phyloP scores from a whole-genome alignment of 2,329 filamentous ascomycete genomes.

The Rhinocladiella similis region DNA sequence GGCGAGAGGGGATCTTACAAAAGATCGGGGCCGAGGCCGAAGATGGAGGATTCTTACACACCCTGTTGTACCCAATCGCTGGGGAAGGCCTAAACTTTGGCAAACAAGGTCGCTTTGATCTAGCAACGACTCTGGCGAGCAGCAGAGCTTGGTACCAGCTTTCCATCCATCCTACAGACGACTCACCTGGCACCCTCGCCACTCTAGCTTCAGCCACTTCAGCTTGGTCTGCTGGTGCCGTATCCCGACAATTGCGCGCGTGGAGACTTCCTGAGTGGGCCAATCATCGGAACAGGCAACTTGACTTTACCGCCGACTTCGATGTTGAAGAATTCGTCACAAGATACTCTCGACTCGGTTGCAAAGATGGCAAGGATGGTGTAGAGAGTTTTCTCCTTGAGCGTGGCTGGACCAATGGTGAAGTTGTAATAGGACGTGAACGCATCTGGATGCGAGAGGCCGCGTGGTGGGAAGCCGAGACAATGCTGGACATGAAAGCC shows the following conservation, averaged over 20 bases:
- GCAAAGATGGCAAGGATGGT: constrained; percentile 84
- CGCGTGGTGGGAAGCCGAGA: constrained; percentile 97
- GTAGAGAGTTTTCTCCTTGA: constrained; percentile 94
- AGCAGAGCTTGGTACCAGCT: constrained; percentile 96
- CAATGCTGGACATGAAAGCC: constrained; percentile 86
- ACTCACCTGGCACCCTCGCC: constrained; percentile 73
- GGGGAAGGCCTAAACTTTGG: constrained; percentile 80
- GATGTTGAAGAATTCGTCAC: constrained; percentile 88
- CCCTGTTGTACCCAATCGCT: constrained; percentile 74
- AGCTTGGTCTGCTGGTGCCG: constrained; percentile 87
- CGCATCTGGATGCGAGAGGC: constrained; percentile 93
- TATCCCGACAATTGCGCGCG: constrained; percentile 87
- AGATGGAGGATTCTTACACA: constrained; percentile 77
- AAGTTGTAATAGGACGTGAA: constrained; percentile 86
- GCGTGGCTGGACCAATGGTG: constrained; percentile 96
- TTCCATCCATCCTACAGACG: constrained; percentile 86
- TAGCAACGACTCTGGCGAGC: constrained; percentile 71
- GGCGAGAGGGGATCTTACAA: constrained; percentile 78
- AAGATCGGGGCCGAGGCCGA: constrained; percentile 82
- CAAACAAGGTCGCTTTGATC: constrained; percentile 74
- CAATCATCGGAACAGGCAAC: constrained; percentile 82
- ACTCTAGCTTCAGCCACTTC: constrained; percentile 71
- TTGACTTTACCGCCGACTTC: constrained; percentile 97
- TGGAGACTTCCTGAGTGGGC: constrained; percentile 97
- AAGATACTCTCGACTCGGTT: constrained; percentile 80